Conservation (phyloP, 805 yeast species). For the Lipomyces anomalus region DNA sequence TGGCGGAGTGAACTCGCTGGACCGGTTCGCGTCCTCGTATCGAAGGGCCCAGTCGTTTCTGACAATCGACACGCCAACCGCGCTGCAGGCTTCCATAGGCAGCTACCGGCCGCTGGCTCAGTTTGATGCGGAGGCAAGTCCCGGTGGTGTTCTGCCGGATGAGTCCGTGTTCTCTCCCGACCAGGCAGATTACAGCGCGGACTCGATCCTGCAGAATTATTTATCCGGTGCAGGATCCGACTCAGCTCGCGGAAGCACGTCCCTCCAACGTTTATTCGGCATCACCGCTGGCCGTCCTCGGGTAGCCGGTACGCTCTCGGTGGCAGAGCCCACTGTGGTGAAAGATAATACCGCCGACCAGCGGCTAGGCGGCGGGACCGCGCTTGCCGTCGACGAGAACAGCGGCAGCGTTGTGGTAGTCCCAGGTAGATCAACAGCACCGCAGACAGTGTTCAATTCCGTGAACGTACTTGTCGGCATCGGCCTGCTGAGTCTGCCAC, state of each 20-base stretch:
- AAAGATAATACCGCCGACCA: not conserved
- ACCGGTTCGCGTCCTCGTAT: constrained; percentile 73
- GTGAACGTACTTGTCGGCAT: constrained; percentile 64
- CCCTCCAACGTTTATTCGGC: constrained; percentile 2
- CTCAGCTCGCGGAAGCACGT: too few relatives aligned
- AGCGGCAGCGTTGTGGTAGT: constrained; percentile 68
- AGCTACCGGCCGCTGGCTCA: constrained; percentile 16
- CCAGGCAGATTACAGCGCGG: constrained; percentile 1
- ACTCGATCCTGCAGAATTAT: too few relatives aligned
- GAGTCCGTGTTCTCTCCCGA: not conserved
- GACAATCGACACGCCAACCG: constrained; percentile 55
- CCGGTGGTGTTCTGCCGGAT: not conserved
- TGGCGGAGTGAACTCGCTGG: constrained; percentile 64
- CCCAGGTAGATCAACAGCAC: constrained; percentile 79
- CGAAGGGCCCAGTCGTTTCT: constrained; percentile 73
- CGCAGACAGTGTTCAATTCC: constrained; percentile 63
- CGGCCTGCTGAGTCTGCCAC: constrained; percentile 61
- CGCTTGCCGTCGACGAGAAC: constrained; percentile 48
- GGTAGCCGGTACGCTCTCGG: not conserved
- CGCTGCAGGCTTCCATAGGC: constrained; percentile 48
- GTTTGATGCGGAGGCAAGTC: not conserved
- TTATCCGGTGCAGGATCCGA: not conserved
- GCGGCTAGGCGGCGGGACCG: constrained; percentile 13
- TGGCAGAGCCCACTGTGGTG: not conserved
- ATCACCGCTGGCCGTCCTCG: not conserved